Evolutionary conservation across 352 stramenopile genomes (phyloP), one percentile per base, ranked within the genome.

Genomic region (Globisporangium parvum): DNA sequence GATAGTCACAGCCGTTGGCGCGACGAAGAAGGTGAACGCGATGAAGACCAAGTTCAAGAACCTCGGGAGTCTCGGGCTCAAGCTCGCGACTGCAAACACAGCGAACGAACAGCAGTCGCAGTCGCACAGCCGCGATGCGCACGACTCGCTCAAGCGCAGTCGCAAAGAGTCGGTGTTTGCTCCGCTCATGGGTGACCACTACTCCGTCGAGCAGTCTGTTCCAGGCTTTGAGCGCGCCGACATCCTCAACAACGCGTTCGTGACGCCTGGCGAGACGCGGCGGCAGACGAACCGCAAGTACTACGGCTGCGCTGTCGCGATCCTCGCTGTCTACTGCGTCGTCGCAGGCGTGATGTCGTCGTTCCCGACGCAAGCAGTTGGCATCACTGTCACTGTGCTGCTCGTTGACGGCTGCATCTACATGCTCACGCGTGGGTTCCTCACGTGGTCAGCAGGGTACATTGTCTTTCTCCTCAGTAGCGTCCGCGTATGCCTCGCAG

Each of bases 11-110:
- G 76, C 86, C 11, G 81, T 93, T 6, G 73, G 71, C 0, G 80
- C 80, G 2, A 77, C 72, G 18, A 92, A 94, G 55, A 94, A 92
- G 55, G 75, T 89, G 6, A 87, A 73, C 15, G 69, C 72, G 6
- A 63, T 91, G 44, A 94, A 94, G 60, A 77, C 51, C 20, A 91
- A 90, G 47, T 89, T 92, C 58, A 91, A 92, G 50, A 91, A 89
- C 51, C 70, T 93, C 24, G 85, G 82, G 1, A 86, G 77, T 0
- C 63, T 92, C 31, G 82, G 80, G 0, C 66, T 94, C 26, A 92
- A 92, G 57, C 70, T 94, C 9, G 73, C 80, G 2, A 66, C 64
- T 2, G 78, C 75, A 9, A 89, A 85, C 56, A 51, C n/a, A 2
- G 33, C 33, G 6, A 26, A 55, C 26, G 1, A 60, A 1, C 58